Evolutionary conservation across 1,139 yeast genomes (phyloP), one percentile per base, ranked within the genome.

Genomic region (Sugiyamaella neomexicana): DNA sequence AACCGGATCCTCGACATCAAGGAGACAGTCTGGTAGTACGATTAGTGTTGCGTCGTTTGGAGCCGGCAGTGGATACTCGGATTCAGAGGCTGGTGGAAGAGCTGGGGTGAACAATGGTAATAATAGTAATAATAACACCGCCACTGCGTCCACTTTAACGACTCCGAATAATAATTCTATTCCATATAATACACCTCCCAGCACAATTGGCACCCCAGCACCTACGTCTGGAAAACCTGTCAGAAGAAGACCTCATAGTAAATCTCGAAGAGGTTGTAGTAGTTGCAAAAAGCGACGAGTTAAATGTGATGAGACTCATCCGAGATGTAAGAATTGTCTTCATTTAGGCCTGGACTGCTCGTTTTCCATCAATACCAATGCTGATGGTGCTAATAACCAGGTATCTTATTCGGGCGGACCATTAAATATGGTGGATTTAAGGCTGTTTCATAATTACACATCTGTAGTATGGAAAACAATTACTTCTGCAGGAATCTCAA

Each of bases 221-320:
- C 13, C 38, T 9, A 10, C 43, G 25, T 41, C 51, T 23, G 46
- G 50, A 1, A 55, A 55, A 40, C 53, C 53, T 9, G 53, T 62
- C 23, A 70, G 68, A 56, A 69, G 76, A 20, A 62, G 75, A 36
- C 75, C 75, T 5, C 98, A 91, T 67, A 88, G 84, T 59, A 91
- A 91, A 70, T 87, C 96, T 34, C 78, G 96, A 57, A 81, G 82
- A 51, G 98, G 98, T 0, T 91, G 98, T 70, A 80, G 84, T 43
- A 88, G 95, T 1, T 91, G 98, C 71, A 91, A 91, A 67, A 79
- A 81, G 62, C 79, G 97, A 63, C 75, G 97, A 53, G 96, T 91
- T 46, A 91, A 91, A 68, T 91, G 98, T 75, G 97, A 91, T 68
- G 98, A 91, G 69, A 75, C 77, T 0, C 86, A 83, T 62, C 98